Conservation (phyloP, 108 stramenopile species). For the Stephanodiscus minutulus region DNA sequence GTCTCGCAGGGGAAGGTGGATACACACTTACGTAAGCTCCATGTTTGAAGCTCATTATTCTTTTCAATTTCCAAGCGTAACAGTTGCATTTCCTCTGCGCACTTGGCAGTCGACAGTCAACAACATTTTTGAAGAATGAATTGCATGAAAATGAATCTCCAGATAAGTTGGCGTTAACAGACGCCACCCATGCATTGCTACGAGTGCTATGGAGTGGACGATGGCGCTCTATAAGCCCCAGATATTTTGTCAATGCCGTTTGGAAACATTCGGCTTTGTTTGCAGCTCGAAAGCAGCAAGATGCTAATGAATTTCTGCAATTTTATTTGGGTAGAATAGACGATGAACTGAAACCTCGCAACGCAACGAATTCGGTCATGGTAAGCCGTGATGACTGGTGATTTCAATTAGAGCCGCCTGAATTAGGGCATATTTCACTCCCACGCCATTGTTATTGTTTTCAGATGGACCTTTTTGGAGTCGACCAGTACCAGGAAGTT, state of each 20-base stretch:
- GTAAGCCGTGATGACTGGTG: background rate
- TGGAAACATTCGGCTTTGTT: conserved; percentile 59
- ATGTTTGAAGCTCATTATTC: background rate
- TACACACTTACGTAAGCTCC: conserved; percentile 6
- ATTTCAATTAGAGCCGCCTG: too few relatives aligned
- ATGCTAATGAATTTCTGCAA: conserved; percentile 80
- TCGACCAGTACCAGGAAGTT: conserved; percentile 51
- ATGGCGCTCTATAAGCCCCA: conserved; percentile 38
- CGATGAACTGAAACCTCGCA: conserved; percentile 43
- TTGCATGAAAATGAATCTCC: conserved; percentile 39
- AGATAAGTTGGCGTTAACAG: conserved; percentile 45
- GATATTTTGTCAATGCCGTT: conserved; percentile 59
- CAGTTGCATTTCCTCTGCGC: background rate
- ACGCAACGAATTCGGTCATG: conserved; percentile 41
- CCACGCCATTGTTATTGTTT: background rate
- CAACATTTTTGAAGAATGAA: conserved; percentile 34
- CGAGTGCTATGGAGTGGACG: conserved; percentile 51
- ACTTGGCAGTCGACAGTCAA: conserved; percentile 29
- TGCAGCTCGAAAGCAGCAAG: conserved; percentile 66
- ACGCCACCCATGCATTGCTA: conserved; percentile 51
- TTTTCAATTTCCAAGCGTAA: background rate
- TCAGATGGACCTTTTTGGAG: conserved; percentile 49
- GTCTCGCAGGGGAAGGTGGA: conserved; percentile 37
- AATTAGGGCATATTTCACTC: background rate
- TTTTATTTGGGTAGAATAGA: conserved; percentile 48